Conservation (phyloP, 192 early-diverging fungal species). For the Geranomyces variabilis region DNA sequence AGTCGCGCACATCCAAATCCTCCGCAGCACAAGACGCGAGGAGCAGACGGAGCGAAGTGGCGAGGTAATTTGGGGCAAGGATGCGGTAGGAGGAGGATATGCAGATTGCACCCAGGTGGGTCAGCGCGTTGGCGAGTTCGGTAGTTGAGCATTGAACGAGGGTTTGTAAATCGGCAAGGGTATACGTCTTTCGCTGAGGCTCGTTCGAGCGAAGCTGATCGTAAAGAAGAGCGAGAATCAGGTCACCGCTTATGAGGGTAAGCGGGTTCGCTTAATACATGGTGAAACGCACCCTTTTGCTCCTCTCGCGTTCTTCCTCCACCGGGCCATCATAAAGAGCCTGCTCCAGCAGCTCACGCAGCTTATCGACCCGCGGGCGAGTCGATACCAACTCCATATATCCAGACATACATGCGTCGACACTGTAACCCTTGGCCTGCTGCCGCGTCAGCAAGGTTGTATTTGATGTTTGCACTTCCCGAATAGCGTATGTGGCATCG, state of each 20-base stretch:
- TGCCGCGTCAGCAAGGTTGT: conserved; percentile 31
- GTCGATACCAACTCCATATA: conserved; percentile 24
- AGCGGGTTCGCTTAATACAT: no score
- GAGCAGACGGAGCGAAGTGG: not conserved
- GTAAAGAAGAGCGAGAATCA: not conserved
- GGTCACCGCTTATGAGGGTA: no score
- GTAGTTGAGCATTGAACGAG: no score
- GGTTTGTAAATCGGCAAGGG: no score
- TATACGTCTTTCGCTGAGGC: not conserved
- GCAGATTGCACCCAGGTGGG: no score
- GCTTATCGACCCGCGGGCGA: conserved; percentile 28
- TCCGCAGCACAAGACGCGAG: conserved; percentile 13
- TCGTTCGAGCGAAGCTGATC: not conserved
- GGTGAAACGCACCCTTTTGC: conserved; percentile 2
- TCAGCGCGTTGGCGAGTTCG: no score
- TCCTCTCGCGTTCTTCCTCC: conserved; percentile 5
- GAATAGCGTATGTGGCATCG: conserved; percentile 35
- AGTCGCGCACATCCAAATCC: conserved; percentile 8
- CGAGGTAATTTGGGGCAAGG: not conserved
- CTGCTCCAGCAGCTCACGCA: conserved; percentile 13
- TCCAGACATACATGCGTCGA: conserved; percentile 14
- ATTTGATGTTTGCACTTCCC: conserved; percentile 48
- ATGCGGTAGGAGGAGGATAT: no score
- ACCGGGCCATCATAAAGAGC: conserved; percentile 22
- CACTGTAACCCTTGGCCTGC: conserved; percentile 1